Conservation (phyloP, 768 basidiomycete species). For the Phylloporus sp. region DNA sequence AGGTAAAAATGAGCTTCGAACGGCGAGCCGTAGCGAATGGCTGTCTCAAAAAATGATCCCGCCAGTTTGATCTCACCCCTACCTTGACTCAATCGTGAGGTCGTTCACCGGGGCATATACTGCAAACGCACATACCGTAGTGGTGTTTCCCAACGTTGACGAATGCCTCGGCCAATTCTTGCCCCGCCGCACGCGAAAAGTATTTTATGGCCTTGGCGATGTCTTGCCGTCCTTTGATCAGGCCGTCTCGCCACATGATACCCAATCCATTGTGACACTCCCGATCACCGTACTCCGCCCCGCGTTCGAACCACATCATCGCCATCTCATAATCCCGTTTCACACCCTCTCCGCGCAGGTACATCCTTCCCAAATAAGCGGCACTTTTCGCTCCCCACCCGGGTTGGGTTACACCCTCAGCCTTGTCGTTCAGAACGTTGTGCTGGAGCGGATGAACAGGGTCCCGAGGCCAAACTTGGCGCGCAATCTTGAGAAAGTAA, state of each 20-base stretch:
- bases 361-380: slow-evolving; percentile 90
- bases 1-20: slow-evolving; percentile 96
- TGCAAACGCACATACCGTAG: slow-evolving; percentile 43
- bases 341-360: slow-evolving; percentile 87
- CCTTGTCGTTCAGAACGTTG: slow-evolving; percentile 39
- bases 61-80: slow-evolving; percentile 65
- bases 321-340: slow-evolving; percentile 69
- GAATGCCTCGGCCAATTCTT: slow-evolving; percentile 89
- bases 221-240: slow-evolving; percentile 67
- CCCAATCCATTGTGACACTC: slow-evolving; percentile 90
- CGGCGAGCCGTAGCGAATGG: slow-evolving; percentile 81
- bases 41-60: slow-evolving; percentile 73
- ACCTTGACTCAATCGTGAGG: slow-evolving; percentile 38
- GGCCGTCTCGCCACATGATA: slow-evolving; percentile 87
- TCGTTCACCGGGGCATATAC: background rate
- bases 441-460: slow-evolving; percentile 50
- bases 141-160: slow-evolving; percentile 85
- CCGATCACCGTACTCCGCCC: slow-evolving; percentile 70
- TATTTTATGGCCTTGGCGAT: slow-evolving; percentile 54
- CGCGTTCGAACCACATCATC: slow-evolving; percentile 93
- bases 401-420: slow-evolving; percentile 46
- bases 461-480: slow-evolving; percentile 85
- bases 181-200: slow-evolving; percentile 76
- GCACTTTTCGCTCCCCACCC: slow-evolving; percentile 75
- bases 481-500: slow-evolving; percentile 83